Evolutionary conservation across 2,329 filamentous ascomycete species (phyloP).

Genomic region (Botrytis byssoidea): DNA sequence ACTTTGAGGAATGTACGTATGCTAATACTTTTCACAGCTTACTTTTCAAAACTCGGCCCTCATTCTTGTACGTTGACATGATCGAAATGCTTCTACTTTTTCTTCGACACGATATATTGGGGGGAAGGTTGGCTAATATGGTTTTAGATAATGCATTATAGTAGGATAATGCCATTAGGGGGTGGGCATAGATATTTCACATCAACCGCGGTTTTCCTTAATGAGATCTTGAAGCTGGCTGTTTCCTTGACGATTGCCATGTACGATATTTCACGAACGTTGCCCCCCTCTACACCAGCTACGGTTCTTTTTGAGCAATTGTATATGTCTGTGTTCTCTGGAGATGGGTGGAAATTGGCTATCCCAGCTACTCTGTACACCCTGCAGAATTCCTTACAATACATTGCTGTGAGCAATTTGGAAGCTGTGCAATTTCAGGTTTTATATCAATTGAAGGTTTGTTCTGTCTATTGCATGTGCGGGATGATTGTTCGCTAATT

Average conservation of each 20-base stretch:
- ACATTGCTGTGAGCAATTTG: slow-evolving; percentile 85
- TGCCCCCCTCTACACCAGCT: slow-evolving; percentile 75
- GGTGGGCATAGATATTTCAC: slow-evolving; percentile 87
- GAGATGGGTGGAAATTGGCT: slow-evolving; percentile 92
- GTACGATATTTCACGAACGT: slow-evolving; percentile 77
- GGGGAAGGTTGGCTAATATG: neutral
- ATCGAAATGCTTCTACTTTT: neutral
- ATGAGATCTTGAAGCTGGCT: slow-evolving; percentile 86
- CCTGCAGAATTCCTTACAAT: slow-evolving; percentile 89
- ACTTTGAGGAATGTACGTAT: slow-evolving; percentile 30
- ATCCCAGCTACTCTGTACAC: slow-evolving; percentile 88
- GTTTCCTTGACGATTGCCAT: slow-evolving; percentile 84
- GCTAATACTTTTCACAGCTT: slow-evolving; percentile 52
- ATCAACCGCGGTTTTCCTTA: slow-evolving; percentile 90
- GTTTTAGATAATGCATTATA: slow-evolving; percentile 84
- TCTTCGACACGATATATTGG: neutral
- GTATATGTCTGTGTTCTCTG: slow-evolving; percentile 76
- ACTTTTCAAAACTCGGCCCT: slow-evolving; percentile 78
- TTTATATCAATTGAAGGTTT: slow-evolving; percentile 85
- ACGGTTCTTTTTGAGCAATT: slow-evolving; percentile 79
- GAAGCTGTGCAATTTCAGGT: slow-evolving; percentile 93
- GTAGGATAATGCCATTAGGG: slow-evolving; percentile 82
- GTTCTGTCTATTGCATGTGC: slow-evolving; percentile 19
- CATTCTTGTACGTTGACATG: slow-evolving; percentile 57
- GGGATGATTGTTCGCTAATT: slow-evolving; percentile 23